Percentiles rank a stretch among this genome's conserved stretches.
phyloP scores from a whole-genome alignment of 805 yeast genomes.

The Metschnikowia continentalis region DNA sequence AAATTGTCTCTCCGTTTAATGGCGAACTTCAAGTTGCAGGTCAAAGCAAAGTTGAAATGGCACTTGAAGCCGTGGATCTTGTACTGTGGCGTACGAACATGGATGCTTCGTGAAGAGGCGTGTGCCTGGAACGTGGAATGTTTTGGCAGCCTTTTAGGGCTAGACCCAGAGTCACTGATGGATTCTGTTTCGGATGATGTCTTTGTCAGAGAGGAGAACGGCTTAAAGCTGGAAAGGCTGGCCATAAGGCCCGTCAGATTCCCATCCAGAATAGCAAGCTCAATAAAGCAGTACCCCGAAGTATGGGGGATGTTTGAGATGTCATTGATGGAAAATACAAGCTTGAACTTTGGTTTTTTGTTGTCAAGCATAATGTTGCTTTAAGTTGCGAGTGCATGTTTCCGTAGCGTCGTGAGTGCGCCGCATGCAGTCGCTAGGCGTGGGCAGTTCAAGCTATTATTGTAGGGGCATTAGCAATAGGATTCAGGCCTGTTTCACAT shows the following conservation, averaged over 20 bases:
- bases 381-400: not conserved
- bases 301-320: constrained; percentile 82
- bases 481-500: not conserved
- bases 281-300: constrained; percentile 62
- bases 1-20: constrained; percentile 35
- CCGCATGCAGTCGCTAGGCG: not conserved
- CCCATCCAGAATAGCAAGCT: constrained; percentile 58
- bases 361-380: constrained; percentile 16
- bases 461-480: not conserved
- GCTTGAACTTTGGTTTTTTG: constrained; percentile 57
- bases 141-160: not conserved
- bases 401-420: not conserved
- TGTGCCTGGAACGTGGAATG: constrained; percentile 1
- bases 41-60: constrained; percentile 30
- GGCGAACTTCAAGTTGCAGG: constrained; percentile 38
- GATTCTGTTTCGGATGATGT: not conserved
- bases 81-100: constrained; percentile 28
- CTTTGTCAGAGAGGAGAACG: constrained; percentile 11
- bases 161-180: not conserved
- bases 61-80: constrained; percentile 39
- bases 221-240: constrained; percentile 12
- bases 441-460: not conserved
- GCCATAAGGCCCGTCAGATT: constrained; percentile 15
- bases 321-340: constrained; percentile 58
- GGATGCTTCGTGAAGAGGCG: constrained; percentile 21